Base-by-base conservation (phyloP, 306 rosid species). In the Macrotyloma uniflorum region DNA sequence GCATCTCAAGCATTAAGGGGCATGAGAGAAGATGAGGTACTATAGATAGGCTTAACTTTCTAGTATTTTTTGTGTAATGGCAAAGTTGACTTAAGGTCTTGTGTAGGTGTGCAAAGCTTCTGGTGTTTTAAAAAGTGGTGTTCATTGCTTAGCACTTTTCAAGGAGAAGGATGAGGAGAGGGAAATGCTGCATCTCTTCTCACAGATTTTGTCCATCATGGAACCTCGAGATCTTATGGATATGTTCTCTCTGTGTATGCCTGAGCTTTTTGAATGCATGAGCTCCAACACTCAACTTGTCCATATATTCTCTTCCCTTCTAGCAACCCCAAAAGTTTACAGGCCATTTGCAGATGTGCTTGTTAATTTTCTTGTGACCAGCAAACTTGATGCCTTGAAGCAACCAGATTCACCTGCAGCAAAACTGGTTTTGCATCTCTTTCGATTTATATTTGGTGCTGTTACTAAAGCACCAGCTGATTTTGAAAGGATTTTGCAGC, bases 221-320 rank as follows among this genome's bases (percentile, higher is more conserved):
- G 99, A 96, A 78, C 97, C 98, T 70, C 93, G 99, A 30, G 99
- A 96, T 90, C 91, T 96, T 40, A 96, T 96, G 99, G 99, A 96
- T 87, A 93, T 96, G 98, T 93, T 96, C 88, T 96, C 99, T 2
- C 69, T 96, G 87, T 96, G 99, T 75, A 96, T 96, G 99, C 91
- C 99, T 16, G 98, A 96, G 87, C 97, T 96, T 81, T 93, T 96
- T 45, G 98, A 96, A 76, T 91, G 98, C 93, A 96, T 93, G 99
- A 90, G 93, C 62, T 84, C 88, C 76, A 96, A 96, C 84, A 84
- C 90, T 18, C 98, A 96, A 78, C 90, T 96, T 71, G 96, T 96
- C 80, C 97, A 91, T 83, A 89, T 96, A 85, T 96, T 96, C 80
- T 96, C 99, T 14, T 91, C 98, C 5, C 96, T 96, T 77, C 79